Evolutionary conservation across 371 early-diverging fungal genomes (phyloP).

Genomic region (Sporodiniella umbellata): DNA sequence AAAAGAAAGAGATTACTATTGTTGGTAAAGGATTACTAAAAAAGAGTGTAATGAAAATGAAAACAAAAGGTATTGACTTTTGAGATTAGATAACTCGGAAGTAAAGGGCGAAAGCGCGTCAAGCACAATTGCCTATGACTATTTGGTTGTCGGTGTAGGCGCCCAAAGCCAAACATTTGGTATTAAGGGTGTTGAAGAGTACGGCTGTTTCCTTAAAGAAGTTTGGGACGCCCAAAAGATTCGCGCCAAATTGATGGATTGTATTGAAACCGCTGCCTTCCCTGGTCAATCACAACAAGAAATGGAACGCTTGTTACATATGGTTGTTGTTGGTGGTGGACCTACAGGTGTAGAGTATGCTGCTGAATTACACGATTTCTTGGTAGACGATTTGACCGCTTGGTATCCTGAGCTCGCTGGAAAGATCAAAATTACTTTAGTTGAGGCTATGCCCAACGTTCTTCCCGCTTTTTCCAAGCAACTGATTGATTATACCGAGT

Average conservation of each 20-base stretch:
- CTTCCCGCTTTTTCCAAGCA: slow-evolving; percentile 88
- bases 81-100: slow-evolving; percentile 65
- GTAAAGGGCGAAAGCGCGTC: slow-evolving; percentile 60
- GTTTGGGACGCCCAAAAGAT: slow-evolving; percentile 91
- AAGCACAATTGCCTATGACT: slow-evolving; percentile 78
- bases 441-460: slow-evolving; percentile 89
- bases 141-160: slow-evolving; percentile 86
- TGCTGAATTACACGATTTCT: slow-evolving; percentile 91
- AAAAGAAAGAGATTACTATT: slow-evolving; percentile 70
- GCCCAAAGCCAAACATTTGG: slow-evolving; percentile 91
- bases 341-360: slow-evolving; percentile 96
- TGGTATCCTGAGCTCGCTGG: slow-evolving; percentile 89
- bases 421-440: slow-evolving; percentile 85
- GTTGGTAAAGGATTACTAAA: slow-evolving; percentile 46
- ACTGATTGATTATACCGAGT: slow-evolving; percentile 89
- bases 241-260: slow-evolving; percentile 82
- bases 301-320: slow-evolving; percentile 79
- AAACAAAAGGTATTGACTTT: too few species aligned
- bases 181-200: slow-evolving; percentile 82
- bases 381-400: slow-evolving; percentile 75
- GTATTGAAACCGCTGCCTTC: slow-evolving; percentile 88
- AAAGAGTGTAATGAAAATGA: not conserved
- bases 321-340: slow-evolving; percentile 96
- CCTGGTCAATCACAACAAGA: slow-evolving; percentile 75
- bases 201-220: slow-evolving; percentile 87